A percentile compares a stretch with the other conserved stretches of the same genome.
Evolutionary conservation across 2,329 filamentous ascomycete genomes (phyloP).

Genomic region (Colletotrichum eremochloae): DNA sequence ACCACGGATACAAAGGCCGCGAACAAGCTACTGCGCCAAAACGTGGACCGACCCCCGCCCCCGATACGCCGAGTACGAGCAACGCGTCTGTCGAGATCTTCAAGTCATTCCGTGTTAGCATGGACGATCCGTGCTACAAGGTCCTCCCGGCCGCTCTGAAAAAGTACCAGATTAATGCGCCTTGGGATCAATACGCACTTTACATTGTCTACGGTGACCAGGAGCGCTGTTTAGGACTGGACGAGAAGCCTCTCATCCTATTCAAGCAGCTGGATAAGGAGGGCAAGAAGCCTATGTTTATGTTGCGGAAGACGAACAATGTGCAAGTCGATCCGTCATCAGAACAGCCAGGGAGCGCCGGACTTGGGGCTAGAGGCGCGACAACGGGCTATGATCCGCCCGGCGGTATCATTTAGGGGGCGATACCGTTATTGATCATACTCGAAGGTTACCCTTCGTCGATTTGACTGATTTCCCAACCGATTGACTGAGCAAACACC

Average conservation of each 20-base stretch:
- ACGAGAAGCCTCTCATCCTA: constrained; percentile 93
- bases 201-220: constrained; percentile 99
- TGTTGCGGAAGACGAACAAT: constrained; percentile 81
- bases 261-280: constrained; percentile 99
- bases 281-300: constrained; percentile 99
- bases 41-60: constrained; percentile 72
- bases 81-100: constrained; percentile 89
- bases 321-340: constrained; percentile 60
- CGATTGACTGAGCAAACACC: constrained; percentile 23
- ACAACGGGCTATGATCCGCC: constrained; percentile 68
- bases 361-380: constrained; percentile 60
- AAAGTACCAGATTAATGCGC: constrained; percentile 98
- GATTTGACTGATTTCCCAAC: constrained; percentile 34
- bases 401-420: constrained; percentile 68
- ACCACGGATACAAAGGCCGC: constrained; percentile 47
- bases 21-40: constrained; percentile 63
- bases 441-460: constrained; percentile 26
- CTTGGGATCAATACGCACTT: constrained; percentile 96
- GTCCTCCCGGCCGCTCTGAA: constrained; percentile 95
- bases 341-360: constrained; percentile 67
- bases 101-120: constrained; percentile 97
- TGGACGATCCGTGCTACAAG: constrained; percentile 98
- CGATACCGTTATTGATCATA: constrained; percentile 39
- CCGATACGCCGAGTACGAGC: constrained; percentile 69
- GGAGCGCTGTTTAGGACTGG: constrained; percentile 89